phyloP scores from a whole-genome alignment of 2,329 filamentous ascomycete species.

The Fusarium sp. region DNA sequence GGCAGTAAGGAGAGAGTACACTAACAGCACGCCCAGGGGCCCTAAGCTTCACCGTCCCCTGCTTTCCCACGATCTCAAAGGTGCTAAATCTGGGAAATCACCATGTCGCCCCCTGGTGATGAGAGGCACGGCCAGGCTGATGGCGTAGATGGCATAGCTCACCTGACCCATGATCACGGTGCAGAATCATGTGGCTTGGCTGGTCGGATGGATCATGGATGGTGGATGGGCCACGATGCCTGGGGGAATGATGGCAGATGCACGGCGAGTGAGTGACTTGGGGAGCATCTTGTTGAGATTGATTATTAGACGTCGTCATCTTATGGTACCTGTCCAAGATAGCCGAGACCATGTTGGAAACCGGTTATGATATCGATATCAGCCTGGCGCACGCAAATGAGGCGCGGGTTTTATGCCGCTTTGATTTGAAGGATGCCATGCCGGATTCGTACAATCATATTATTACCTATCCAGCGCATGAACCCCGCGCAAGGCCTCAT shows the following conservation, averaged over 20 bases:
- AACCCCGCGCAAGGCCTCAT: slow-evolving; percentile 24
- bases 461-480: slow-evolving; percentile 29
- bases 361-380: slow-evolving; percentile 25
- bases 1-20: slow-evolving; percentile 1
- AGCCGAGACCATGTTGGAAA: slow-evolving; percentile 15
- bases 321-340: slow-evolving; percentile 2
- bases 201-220: not conserved
- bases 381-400: not conserved
- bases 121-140: slow-evolving; percentile 35
- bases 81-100: slow-evolving; percentile 34
- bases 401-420: slow-evolving; percentile 11
- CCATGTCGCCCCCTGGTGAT: slow-evolving; percentile 31
- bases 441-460: slow-evolving; percentile 27
- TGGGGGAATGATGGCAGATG: slow-evolving; percentile 25
- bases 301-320: slow-evolving; percentile 30
- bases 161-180: slow-evolving; percentile 47
- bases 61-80: slow-evolving; percentile 25
- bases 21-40: slow-evolving; percentile 28
- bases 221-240: slow-evolving; percentile 26
- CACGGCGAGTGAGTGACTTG: slow-evolving; percentile 6
- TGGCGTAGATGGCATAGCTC: slow-evolving; percentile 47
- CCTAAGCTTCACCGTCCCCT: slow-evolving; percentile 36
- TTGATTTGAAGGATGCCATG: not conserved
- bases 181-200: slow-evolving; percentile 46
- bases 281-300: slow-evolving; percentile 5